A percentile compares a stretch with the other conserved stretches of the same genome.
Evolutionary conservation across 352 stramenopile species (phyloP).

Genomic region (Pythium pectinolyticum): DNA sequence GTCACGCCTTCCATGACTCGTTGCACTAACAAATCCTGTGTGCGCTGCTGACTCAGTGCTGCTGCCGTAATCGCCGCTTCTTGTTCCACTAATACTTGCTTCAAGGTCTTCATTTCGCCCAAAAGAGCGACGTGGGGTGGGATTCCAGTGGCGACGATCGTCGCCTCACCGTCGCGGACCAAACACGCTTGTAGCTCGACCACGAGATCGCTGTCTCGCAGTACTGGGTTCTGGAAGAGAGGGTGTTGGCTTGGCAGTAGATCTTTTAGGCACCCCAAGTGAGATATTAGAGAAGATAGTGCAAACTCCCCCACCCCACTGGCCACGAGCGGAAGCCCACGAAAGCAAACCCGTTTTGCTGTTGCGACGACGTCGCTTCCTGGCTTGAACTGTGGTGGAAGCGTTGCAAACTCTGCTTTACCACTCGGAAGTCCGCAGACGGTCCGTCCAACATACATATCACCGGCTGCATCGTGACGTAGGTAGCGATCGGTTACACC

Average conservation of each 20-base stretch:
- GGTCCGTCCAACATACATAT: slow-evolving; percentile 27
- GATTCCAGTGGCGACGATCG: neutral
- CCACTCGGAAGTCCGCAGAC: slow-evolving; percentile 26
- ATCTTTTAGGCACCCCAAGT: neutral
- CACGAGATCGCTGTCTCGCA: neutral
- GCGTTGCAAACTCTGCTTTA: slow-evolving; percentile 19
- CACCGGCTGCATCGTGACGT: slow-evolving; percentile 24
- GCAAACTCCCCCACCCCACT: slow-evolving; percentile 2
- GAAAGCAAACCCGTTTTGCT: neutral
- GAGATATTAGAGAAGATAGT: neutral
- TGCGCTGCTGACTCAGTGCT: too few relatives aligned
- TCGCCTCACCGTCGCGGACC: neutral
- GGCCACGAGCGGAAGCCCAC: neutral
- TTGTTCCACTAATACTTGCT: neutral
- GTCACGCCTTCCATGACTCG: too few relatives aligned
- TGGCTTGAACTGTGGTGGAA: slow-evolving; percentile 9
- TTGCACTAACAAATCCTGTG: too few relatives aligned
- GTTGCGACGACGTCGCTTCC: neutral
- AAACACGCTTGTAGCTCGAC: neutral
- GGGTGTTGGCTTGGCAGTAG: neutral
- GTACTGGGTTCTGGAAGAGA: neutral
- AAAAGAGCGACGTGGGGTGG: neutral
- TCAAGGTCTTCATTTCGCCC: neutral
- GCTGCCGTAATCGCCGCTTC: neutral
- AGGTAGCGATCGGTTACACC: slow-evolving; percentile 31